A percentile compares a stretch with the other conserved stretches of the same genome.
phyloP scores from a whole-genome alignment of 169 alveolate genomes.

The Plasmodium relictum region DNA sequence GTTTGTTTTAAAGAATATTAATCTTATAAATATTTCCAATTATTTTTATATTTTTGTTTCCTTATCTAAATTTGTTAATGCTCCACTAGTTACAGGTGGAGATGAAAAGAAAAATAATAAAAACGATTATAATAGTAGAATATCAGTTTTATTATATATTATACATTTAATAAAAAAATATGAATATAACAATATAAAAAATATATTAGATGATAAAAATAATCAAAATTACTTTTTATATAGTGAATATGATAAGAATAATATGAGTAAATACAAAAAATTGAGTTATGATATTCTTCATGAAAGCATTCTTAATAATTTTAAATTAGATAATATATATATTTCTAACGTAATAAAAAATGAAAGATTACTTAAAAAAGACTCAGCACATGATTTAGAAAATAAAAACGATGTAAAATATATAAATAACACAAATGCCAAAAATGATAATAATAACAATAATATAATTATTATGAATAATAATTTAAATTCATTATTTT shows the following conservation, averaged over 20 bases:
- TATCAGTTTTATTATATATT: not conserved
- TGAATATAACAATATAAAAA: slow-evolving; percentile 10
- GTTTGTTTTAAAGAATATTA: slow-evolving; percentile 20
- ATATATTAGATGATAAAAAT: slow-evolving; percentile 27
- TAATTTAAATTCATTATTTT: not conserved
- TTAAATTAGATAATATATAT: not conserved
- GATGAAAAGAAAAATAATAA: not conserved
- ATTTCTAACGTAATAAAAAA: not conserved
- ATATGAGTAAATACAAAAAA: not conserved
- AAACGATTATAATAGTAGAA: not conserved
- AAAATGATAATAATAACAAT: not conserved
- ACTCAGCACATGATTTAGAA: not conserved
- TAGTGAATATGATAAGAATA: not conserved
- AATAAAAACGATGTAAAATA: not conserved
- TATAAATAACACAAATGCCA: not conserved
- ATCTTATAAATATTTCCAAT: slow-evolving; percentile 24
- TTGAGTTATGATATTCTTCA: not conserved
- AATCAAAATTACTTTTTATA: slow-evolving; percentile 5
- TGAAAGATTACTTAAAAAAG: not conserved
- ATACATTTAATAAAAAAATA: slow-evolving; percentile 9
- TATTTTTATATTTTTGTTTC: slow-evolving; percentile 39
- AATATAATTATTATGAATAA: not conserved
- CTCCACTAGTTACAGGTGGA: not conserved
- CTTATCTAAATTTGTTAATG: not conserved
- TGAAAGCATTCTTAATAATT: not conserved